Conservation (phyloP, 495 filamentous ascomycete genomes). For the Copromyces sp. region DNA sequence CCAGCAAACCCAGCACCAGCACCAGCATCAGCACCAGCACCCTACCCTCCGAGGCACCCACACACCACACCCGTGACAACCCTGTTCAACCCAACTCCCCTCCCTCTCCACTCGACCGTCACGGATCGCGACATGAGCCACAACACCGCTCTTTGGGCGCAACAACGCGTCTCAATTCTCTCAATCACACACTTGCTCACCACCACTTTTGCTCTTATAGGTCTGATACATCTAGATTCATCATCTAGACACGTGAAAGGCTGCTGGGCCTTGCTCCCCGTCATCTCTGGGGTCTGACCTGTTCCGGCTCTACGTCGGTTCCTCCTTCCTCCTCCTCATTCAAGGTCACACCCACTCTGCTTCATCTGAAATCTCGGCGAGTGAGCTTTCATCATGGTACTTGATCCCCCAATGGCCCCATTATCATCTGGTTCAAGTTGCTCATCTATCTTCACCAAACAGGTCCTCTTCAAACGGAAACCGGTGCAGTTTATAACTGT, state of each 20-base stretch:
- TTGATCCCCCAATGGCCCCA: neutral
- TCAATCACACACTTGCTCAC: conserved; percentile 6
- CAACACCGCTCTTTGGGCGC: conserved; percentile 14
- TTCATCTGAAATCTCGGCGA: neutral
- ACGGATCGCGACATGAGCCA: conserved; percentile 24
- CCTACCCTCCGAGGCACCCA: conserved; percentile 8
- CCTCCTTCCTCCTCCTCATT: neutral
- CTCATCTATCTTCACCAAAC: conserved; percentile 3
- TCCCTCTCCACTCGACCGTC: conserved; percentile 24
- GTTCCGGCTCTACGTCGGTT: neutral
- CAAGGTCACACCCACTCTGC: neutral
- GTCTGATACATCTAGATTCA: neutral
- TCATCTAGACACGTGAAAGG: conserved; percentile 14
- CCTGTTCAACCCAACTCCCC: conserved; percentile 11
- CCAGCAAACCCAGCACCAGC: conserved; percentile 4
- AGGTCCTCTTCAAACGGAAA: conserved; percentile 96
- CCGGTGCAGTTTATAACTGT: conserved; percentile 73
- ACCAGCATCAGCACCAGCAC: neutral
- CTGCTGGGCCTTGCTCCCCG: conserved; percentile 30
- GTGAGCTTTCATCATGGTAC: conserved; percentile 18
- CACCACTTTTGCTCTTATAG: neutral
- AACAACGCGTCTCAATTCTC: conserved; percentile 17
- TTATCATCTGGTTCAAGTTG: conserved; percentile 2
- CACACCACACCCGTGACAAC: conserved; percentile 18
- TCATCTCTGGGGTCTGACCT: neutral